Percentiles rank a stretch among this genome's conserved stretches.
These are phyloP conservation scores for Lasiosphaeria miniovina DNA, from an alignment of 495 filamentous ascomycete species.

Conservation along the genomic window DNA sequence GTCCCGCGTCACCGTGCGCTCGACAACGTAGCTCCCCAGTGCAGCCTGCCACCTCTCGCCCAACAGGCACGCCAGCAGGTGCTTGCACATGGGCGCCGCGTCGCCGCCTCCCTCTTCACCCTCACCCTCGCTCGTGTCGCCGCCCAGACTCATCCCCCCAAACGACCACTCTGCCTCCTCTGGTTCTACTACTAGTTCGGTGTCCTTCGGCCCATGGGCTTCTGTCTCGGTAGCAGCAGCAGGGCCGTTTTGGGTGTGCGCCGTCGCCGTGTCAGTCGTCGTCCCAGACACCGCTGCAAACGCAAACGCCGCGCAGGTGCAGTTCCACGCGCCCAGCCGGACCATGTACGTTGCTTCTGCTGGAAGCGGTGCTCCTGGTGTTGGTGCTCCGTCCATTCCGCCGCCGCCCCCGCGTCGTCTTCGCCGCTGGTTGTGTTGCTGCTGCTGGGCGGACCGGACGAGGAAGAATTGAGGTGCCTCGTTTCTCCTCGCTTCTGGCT, in stretches of 20 bases:
- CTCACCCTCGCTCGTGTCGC: background rate
- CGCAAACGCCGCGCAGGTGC: conserved; percentile 79
- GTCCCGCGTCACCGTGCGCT: conserved; percentile 53
- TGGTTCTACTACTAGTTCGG: background rate
- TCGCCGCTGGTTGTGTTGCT: conserved; percentile 20
- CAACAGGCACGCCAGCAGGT: conserved; percentile 79
- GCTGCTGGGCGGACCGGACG: conserved; percentile 35
- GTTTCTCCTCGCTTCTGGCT: background rate
- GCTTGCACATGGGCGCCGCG: conserved; percentile 71
- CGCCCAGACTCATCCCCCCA: conserved; percentile 36
- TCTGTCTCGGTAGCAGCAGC: background rate
- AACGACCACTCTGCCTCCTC: conserved; percentile 32
- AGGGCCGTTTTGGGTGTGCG: background rate
- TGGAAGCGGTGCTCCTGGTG: too few relatives aligned
- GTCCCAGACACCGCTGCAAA: conserved; percentile 60
- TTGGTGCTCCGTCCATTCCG: conserved; percentile 9
- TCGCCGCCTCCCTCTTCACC: conserved; percentile 22
- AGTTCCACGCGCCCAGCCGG: conserved; percentile 76
- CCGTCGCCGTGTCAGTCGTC: background rate
- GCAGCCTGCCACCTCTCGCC: conserved; percentile 61
- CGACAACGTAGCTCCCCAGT: conserved; percentile 53
- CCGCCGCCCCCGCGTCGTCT: conserved; percentile 14
- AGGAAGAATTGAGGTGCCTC: conserved; percentile 30
- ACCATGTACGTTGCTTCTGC: conserved; percentile 59
- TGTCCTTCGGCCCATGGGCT: background rate